Percentiles rank a stretch among this genome's conserved stretches.
Conservation (phyloP, 2,329 filamentous ascomycete genomes). For the Ophiostoma pallidulum region DNA sequence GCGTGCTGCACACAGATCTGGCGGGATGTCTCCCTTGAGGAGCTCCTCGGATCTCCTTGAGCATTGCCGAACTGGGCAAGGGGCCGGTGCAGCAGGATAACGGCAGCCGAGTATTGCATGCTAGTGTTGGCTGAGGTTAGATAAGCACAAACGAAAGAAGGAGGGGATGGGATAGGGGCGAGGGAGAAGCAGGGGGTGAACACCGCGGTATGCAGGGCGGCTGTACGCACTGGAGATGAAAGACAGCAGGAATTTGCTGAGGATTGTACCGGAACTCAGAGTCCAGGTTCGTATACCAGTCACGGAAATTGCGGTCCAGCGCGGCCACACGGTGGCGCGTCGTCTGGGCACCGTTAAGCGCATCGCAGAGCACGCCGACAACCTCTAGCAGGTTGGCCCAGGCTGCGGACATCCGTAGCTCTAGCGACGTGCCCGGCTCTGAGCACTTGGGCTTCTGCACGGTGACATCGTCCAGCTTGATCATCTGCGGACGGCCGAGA, state of each 20-base stretch:
- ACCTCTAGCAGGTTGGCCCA: constrained; percentile 8
- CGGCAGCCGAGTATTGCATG: constrained; percentile 13
- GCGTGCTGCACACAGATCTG: constrained; percentile 9
- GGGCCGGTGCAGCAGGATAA: constrained; percentile 11
- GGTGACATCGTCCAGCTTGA: constrained; percentile 5
- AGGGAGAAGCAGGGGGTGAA: no score
- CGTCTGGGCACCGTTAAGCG: constrained; percentile 6
- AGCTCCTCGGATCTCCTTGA: background rate
- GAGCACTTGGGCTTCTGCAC: background rate
- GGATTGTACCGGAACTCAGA: constrained; percentile 5
- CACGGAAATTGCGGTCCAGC: constrained; percentile 3
- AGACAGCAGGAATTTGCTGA: constrained; percentile 8
- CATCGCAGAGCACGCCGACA: constrained; percentile 7
- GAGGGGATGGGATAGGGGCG: no score
- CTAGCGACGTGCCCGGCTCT: background rate
- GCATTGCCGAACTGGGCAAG: constrained; percentile 9
- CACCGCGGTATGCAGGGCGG: background rate
- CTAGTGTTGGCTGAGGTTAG: background rate
- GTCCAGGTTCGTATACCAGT: constrained; percentile 8
- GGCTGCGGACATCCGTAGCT: constrained; percentile 4
- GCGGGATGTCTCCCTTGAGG: constrained; percentile 3
- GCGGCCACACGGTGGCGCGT: constrained; percentile 2
- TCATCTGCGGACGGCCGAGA: constrained; percentile 4
- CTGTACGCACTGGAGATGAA: constrained; percentile 1
- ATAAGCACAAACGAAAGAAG: no score